A percentile compares a stretch with the other conserved stretches of the same genome.
Conservation (phyloP, 2,329 filamentous ascomycete genomes). For the Trichoderma koningiopsis region DNA sequence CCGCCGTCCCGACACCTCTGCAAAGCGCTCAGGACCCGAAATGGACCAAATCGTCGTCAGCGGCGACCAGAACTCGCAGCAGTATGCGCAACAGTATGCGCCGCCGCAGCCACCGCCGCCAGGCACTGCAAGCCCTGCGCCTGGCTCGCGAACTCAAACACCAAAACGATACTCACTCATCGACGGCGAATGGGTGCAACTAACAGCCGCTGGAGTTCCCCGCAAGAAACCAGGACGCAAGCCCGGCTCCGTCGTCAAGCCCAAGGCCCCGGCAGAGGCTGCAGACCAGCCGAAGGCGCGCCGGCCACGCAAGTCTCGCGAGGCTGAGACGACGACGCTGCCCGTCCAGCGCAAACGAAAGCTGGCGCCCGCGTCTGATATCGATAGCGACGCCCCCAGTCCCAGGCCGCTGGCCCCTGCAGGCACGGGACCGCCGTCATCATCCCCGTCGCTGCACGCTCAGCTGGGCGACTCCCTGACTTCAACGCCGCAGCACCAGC, state of each 20-base stretch:
- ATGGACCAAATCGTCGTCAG: constrained; percentile 56
- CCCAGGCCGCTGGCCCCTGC: constrained; percentile 38
- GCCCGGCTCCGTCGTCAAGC: constrained; percentile 58
- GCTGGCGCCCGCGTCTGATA: constrained; percentile 44
- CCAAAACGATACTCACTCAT: constrained; percentile 40
- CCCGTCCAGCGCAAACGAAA: constrained; percentile 59
- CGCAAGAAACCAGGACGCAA: constrained; percentile 68
- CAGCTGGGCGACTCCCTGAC: constrained; percentile 26
- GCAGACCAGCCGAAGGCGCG: constrained; percentile 52
- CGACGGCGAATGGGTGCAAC: constrained; percentile 48
- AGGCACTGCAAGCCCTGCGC: constrained; percentile 27
- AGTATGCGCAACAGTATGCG: constrained; percentile 33
- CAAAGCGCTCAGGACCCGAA: constrained; percentile 33
- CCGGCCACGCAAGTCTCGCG: constrained; percentile 58
- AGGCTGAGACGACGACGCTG: constrained; percentile 61
- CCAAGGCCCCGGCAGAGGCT: constrained; percentile 42
- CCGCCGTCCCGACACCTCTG: constrained; percentile 32
- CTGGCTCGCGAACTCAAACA: constrained; percentile 27
- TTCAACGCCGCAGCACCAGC: constrained; percentile 32
- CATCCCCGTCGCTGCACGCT: constrained; percentile 32
- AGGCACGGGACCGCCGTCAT: constrained; percentile 33
- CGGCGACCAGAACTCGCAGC: constrained; percentile 35
- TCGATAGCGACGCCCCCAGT: constrained; percentile 40
- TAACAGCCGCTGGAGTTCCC: constrained; percentile 61
- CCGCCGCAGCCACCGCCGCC: constrained; percentile 36